Conservation (phyloP, 169 alveolate species). For the Plasmodium billcollinsi region DNA sequence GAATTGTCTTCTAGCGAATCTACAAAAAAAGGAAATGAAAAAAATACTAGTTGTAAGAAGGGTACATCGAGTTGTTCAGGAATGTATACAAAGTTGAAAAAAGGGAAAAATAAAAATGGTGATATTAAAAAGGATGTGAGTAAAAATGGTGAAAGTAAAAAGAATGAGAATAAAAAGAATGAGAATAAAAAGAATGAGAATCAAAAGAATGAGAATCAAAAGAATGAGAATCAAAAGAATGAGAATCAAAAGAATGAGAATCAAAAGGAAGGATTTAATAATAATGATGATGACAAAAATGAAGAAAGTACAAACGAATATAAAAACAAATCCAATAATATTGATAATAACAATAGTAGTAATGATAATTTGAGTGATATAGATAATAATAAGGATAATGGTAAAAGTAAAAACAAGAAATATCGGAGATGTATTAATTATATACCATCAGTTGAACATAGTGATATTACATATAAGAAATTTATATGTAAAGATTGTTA, state of each 20-base stretch:
- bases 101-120: neutral
- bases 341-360: neutral
- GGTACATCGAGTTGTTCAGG: neutral
- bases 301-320: neutral
- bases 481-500: conserved; percentile 78
- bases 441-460: conserved; percentile 48
- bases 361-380: conserved; percentile 62
- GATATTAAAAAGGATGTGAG: neutral
- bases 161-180: neutral
- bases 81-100: neutral
- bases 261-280: neutral
- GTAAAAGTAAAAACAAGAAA: conserved; percentile 35
- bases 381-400: conserved; percentile 45
- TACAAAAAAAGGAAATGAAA: conserved; percentile 2
- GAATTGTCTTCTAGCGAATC: conserved; percentile 7
- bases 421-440: conserved; percentile 33
- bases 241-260: neutral
- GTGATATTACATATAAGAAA: conserved; percentile 38
- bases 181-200: neutral
- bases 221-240: neutral
- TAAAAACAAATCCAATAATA: conserved; percentile 9
- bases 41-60: neutral
- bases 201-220: neutral
- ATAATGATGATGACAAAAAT: neutral
- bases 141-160: conserved; percentile 2